A percentile compares a stretch with the other conserved stretches of the same genome.
Conservation (phyloP, 2,329 filamentous ascomycete species). For the Geosmithia morbida region DNA sequence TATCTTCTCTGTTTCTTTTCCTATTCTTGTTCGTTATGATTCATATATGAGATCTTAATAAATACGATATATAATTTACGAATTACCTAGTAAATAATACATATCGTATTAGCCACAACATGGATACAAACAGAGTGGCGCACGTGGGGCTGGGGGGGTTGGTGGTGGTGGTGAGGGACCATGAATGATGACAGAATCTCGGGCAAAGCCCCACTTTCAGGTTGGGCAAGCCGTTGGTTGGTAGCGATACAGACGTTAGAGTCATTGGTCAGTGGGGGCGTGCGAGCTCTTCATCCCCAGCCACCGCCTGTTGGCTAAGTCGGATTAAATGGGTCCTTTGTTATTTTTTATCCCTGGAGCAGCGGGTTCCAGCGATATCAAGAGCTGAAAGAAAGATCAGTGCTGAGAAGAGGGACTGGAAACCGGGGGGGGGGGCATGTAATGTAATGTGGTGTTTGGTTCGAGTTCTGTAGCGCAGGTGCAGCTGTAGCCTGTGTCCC, state of each 20-base stretch:
- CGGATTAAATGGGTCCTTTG: background rate
- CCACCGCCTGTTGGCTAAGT: background rate
- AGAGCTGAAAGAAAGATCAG: background rate
- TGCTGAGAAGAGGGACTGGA: background rate
- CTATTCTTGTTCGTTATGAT: no score
- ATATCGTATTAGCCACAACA: no score
- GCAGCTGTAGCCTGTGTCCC: no score
- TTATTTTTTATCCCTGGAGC: background rate
- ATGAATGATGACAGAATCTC: background rate
- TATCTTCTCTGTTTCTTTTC: no score
- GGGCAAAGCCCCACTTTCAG: background rate
- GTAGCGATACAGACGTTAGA: background rate
- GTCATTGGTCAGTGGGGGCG: background rate
- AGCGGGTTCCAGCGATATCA: background rate
- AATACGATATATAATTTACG: no score
- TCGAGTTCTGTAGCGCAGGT: no score
- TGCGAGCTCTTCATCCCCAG: background rate
- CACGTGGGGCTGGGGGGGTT: no score
- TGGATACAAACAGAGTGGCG: no score
- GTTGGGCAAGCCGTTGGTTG: background rate
- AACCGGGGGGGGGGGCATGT: no score
- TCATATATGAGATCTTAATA: no score
- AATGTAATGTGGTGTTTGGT: no score
- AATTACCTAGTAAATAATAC: no score
- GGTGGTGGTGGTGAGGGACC: background rate